Evolutionary conservation across 1,284 basidiomycete species (phyloP).

Genomic region (Vanrija pseudolonga): DNA sequence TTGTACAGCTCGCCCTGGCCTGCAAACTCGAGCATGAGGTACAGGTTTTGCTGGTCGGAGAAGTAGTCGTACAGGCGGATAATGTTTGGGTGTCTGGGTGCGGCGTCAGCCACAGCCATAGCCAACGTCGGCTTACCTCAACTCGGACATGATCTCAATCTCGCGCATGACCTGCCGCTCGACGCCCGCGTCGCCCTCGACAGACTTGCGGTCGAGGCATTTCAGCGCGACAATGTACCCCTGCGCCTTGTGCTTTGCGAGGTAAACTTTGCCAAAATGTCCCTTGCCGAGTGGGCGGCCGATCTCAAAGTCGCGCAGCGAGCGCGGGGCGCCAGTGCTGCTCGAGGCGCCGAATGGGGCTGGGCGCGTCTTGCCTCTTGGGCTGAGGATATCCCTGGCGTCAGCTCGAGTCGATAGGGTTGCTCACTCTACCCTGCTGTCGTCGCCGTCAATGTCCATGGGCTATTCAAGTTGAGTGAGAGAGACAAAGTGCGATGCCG

Average conservation of each 20-base stretch:
- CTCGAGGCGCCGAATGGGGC: too few species aligned
- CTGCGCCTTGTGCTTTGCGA: constrained; percentile 81
- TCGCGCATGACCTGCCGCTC: constrained; percentile 92
- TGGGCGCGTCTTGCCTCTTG: too few species aligned
- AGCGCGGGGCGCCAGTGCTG: not conserved
- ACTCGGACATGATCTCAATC: constrained; percentile 77
- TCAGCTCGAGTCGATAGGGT: not conserved
- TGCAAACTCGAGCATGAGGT: constrained; percentile 90
- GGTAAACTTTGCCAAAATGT: constrained; percentile 88
- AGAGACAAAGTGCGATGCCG: too few species aligned
- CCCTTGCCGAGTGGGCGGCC: constrained; percentile 89
- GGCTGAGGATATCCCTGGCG: not conserved
- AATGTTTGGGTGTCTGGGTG: constrained; percentile 79
- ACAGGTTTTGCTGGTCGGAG: constrained; percentile 90
- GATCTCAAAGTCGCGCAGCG: constrained; percentile 68
- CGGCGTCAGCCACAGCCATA: not conserved
- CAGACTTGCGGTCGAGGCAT: constrained; percentile 90
- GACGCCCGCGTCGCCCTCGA: constrained; percentile 68
- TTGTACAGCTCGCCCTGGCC: constrained; percentile 94
- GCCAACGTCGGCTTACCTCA: constrained; percentile 17
- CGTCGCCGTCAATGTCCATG: constrained; percentile 1
- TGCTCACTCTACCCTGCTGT: not conserved
- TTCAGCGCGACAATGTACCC: constrained; percentile 62
- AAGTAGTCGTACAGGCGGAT: constrained; percentile 95
- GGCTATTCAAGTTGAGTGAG: too few species aligned